Base-by-base conservation (phyloP, 2,329 filamentous ascomycete genomes). In the Penicillium sp. region DNA sequence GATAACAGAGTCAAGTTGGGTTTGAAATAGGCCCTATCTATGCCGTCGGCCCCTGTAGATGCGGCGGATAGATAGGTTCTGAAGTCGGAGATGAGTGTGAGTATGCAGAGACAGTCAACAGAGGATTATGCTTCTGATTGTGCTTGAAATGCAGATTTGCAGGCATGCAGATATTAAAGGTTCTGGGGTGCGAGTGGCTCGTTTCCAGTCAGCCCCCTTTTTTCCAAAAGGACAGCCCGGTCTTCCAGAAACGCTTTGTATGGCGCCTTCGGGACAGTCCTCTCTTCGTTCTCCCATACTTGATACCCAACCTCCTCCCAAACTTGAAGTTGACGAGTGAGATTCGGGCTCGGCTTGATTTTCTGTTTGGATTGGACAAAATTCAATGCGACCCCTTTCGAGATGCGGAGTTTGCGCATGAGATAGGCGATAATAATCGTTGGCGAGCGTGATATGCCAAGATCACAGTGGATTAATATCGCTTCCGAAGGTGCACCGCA, bases 391-490 rank as follows among this genome's bases (percentile, higher is more conserved):
- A 57, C 51, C 28, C 14, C 42, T 47, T 41, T 43, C 31, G 33
- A 31, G 16, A 44, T 43, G 26, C 33, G 11, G 13, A 53, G 41
- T 17, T 57, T 60, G 32, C 57, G 53, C 57, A 59, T 60, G 3
- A 60, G 47, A 46, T 60, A 60, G 19, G 55, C 55, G 30, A 54
- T 48, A 9, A 59, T 49, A 11, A 58, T 46, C 1, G 57, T 60
- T 17, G 57, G 49, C 4, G 55, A 55, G 31, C 57, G 57, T 33
- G 58, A 62, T 33, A 58, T 56, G 2, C 54, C 57, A 33, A 53
- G 32, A 36, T 57, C 51, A 42, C 57, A 57, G 34, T 60, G 57
- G 10, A 59, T 49, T 36, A 57, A 53, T 29, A 54, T 48, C 20
- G 50, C 46, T 31, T 39, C 45, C 9, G 39, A 36, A 43, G 35